Conservation (phyloP, 2,329 filamentous ascomycete species). For the Arthrobotrys iridis region DNA sequence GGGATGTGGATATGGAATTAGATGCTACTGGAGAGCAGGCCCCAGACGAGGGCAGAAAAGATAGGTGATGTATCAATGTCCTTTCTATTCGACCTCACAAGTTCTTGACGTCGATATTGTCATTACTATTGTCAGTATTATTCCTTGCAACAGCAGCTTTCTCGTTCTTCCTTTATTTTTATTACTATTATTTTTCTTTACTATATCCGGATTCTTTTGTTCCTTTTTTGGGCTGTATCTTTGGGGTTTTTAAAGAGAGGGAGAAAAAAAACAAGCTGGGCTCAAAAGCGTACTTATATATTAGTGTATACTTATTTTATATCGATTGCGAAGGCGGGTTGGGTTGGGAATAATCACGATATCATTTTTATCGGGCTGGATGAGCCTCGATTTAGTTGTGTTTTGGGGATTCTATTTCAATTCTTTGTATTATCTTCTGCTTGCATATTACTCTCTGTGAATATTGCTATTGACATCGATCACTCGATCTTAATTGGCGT, state of each 20-base stretch:
- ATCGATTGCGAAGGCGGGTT: conserved; percentile 32
- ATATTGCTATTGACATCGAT: not conserved
- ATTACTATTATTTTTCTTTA: not conserved
- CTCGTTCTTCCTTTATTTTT: not conserved
- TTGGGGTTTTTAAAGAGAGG: too few species aligned
- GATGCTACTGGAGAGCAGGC: conserved; percentile 13
- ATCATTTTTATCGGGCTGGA: not conserved
- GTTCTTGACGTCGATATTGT: not conserved
- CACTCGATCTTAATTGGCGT: too few species aligned
- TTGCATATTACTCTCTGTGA: conserved; percentile 3
- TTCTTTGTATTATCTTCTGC: conserved; percentile 13
- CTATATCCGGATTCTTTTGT: not conserved
- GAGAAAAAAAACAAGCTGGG: conserved; percentile 1
- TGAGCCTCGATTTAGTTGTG: not conserved
- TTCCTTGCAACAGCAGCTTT: not conserved
- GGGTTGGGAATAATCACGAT: conserved; percentile 29
- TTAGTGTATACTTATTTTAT: conserved; percentile 25
- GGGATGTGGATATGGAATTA: conserved; percentile 49
- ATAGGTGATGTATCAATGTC: conserved; percentile 32
- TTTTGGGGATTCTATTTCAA: conserved; percentile 9
- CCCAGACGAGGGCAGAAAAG: conserved; percentile 30
- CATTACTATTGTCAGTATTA: not conserved
- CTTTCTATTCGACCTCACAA: not conserved
- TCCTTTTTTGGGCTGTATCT: conserved; percentile 3
- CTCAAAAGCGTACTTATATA: conserved; percentile 25